Conservation (phyloP, 345 rosid genomes). For the Microcos paniculata region DNA sequence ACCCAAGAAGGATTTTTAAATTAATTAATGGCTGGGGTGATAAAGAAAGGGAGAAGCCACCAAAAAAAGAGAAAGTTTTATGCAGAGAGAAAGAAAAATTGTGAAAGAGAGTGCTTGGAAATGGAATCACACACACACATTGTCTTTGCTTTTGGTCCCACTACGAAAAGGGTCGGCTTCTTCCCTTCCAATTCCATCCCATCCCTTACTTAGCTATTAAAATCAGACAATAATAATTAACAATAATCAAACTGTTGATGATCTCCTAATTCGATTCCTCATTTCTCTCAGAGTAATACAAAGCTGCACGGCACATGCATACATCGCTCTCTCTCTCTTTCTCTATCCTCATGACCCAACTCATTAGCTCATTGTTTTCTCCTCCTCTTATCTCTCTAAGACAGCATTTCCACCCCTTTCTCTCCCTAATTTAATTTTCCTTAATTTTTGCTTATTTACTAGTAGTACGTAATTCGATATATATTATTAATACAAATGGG, state of each 20-base stretch:
- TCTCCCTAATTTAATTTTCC: not conserved
- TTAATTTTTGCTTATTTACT: not conserved
- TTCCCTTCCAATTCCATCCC: not conserved
- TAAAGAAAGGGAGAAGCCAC: conserved; percentile 32
- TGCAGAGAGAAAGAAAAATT: not conserved
- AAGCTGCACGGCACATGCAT: conserved; percentile 25
- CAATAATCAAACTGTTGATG: no score
- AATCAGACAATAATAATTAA: not conserved
- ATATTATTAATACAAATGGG: not conserved
- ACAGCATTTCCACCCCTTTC: conserved; percentile 6
- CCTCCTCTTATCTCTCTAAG: not conserved
- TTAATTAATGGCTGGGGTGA: conserved; percentile 28
- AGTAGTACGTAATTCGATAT: not conserved
- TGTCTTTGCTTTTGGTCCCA: conserved; percentile 37
- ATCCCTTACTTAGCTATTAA: not conserved
- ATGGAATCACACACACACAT: conserved; percentile 36
- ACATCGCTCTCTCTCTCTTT: no score
- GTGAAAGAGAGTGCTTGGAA: conserved; percentile 39
- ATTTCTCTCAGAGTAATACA: conserved; percentile 11
- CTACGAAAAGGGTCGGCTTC: conserved; percentile 13
- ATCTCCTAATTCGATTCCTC: no score
- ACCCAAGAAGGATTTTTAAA: conserved; percentile 26
- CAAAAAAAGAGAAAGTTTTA: conserved; percentile 1
- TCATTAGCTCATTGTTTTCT: conserved; percentile 26
- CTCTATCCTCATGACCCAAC: not conserved